A percentile compares a stretch with the other conserved stretches of the same genome.
These are phyloP conservation scores for Porcisia hertigi DNA, from an alignment of 208 protist genomes.

Conservation along the genomic window DNA sequence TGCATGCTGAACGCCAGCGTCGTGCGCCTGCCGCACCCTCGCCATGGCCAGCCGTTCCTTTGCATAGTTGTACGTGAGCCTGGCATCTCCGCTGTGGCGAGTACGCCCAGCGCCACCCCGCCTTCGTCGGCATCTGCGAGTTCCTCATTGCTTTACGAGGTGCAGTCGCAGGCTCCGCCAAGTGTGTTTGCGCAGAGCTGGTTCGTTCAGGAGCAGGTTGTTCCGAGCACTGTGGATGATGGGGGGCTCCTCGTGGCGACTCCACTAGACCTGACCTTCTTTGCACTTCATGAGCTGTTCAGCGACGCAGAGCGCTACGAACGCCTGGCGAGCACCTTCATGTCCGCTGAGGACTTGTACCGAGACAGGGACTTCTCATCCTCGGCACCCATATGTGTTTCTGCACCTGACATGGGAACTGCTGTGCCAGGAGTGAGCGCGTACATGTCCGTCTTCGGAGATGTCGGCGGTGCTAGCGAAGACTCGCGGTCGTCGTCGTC, in stretches of 20 bases:
- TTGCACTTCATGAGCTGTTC: constrained; percentile 47
- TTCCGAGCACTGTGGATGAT: constrained; percentile 10
- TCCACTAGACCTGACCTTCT: constrained; percentile 65
- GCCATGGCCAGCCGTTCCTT: constrained; percentile 53
- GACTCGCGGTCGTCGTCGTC: constrained; percentile 15
- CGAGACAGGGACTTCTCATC: not conserved
- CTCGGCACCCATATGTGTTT: not conserved
- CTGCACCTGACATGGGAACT: not conserved
- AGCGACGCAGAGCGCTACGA: constrained; percentile 12
- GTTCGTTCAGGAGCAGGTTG: constrained; percentile 15
- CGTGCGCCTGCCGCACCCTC: constrained; percentile 66
- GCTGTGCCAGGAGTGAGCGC: not conserved
- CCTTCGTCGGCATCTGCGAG: not conserved
- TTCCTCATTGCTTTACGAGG: constrained; percentile 5
- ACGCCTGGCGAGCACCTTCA: constrained; percentile 12
- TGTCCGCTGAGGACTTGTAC: constrained; percentile 24
- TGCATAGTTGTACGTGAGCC: constrained; percentile 23
- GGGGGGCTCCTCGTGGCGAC: constrained; percentile 34
- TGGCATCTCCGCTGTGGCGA: not conserved
- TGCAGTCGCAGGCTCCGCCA: constrained; percentile 21
- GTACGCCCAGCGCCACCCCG: constrained; percentile 14
- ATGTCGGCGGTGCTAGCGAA: constrained; percentile 7
- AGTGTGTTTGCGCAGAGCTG: constrained; percentile 28
- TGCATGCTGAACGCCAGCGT: not conserved
- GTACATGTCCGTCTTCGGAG: constrained; percentile 12